Base-by-base conservation (phyloP, 1,139 yeast genomes). In the Scheffersomyces segobiensis region DNA sequence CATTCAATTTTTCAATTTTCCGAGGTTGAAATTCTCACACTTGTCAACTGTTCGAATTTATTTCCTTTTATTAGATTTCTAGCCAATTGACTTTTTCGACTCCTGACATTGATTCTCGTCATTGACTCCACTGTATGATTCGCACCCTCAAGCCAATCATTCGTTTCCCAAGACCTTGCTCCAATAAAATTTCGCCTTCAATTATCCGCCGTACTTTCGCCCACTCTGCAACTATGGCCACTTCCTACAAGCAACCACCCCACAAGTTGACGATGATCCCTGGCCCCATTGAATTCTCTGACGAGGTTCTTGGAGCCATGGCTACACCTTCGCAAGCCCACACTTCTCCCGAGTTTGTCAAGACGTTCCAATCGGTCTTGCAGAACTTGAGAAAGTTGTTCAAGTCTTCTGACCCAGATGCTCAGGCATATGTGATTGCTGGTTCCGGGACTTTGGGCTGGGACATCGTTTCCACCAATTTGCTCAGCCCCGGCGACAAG, bases 401-500 rank as follows among this genome's bases (percentile, higher is more conserved):
- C 82, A 84, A 88, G 71, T 88, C 96, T 26, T 77, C 85, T 24
- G 87, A 85, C 69, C 74, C 86, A 24, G 69, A 71, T 17, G 84
- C 96, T 42, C 97, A 91, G 77, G 92, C 95, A 7, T 84, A 89
- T 63, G 91, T 93, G 21, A 73, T 93, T 62, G 83, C 97, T 5
- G 98, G 98, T 50, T 89, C 97, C 2, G 98, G 98, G 59, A 92
- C 98, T 50, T 82, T 93, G 57, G 98, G 98, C 46, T 93, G 98
- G 97, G 98, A 93, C 70, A 80, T 93, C 61, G 89, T 87, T 53
- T 96, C 89, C 50, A 83, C 97, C 50, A 93, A 93, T 74, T 80
- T 93, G 67, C 72, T 92, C 57, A 79, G 78, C 62, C 78, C 81
- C n/a, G 91, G 89, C 59, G 89, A 85, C 53, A 83, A 87, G 55